These are phyloP conservation scores for Ajuga chamaepitys DNA, from an alignment of 257 asterid species.

Conservation along the genomic window DNA sequence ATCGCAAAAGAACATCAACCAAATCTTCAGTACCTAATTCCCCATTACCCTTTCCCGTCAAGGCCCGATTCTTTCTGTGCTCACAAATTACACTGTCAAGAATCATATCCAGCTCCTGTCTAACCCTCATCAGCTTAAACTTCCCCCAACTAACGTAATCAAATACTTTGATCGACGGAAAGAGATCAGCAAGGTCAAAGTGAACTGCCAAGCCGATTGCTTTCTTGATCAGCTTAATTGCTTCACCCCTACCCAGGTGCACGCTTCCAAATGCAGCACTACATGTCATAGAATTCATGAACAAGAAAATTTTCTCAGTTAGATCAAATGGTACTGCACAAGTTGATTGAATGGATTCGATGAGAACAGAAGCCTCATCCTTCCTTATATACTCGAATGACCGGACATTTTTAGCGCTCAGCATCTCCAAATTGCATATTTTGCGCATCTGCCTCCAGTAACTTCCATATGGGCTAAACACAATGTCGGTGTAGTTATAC, in stretches of 20 bases:
- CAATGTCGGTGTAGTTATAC: conserved; percentile 21
- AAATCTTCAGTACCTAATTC: conserved; percentile 29
- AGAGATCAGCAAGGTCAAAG: conserved; percentile 24
- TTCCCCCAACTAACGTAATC: conserved; percentile 15
- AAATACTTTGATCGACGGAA: conserved; percentile 24
- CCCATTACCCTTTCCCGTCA: conserved; percentile 18
- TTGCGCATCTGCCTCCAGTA: conserved; percentile 31
- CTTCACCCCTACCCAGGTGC: conserved; percentile 5
- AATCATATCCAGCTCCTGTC: conserved; percentile 21
- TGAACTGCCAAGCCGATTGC: conserved; percentile 5
- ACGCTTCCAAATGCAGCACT: conserved; percentile 23
- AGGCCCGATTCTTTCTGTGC: conserved; percentile 14
- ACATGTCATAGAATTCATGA: conserved; percentile 15
- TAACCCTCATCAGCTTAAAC: conserved; percentile 17
- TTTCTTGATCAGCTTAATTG: conserved; percentile 2
- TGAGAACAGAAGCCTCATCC: conserved; percentile 21
- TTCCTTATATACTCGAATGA: conserved; percentile 24
- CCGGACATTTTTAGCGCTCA: conserved; percentile 25
- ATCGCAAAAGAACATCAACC: conserved; percentile 31
- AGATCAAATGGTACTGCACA: conserved; percentile 10
- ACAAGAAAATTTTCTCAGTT: not conserved
- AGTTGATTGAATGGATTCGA: conserved; percentile 2
- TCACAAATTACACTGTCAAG: conserved; percentile 21
- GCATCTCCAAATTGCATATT: conserved; percentile 16
- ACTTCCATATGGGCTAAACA: conserved; percentile 24